Evolutionary conservation across 148 eudicot genomes (phyloP).

Genomic region (Vaccinium darrowii): DNA sequence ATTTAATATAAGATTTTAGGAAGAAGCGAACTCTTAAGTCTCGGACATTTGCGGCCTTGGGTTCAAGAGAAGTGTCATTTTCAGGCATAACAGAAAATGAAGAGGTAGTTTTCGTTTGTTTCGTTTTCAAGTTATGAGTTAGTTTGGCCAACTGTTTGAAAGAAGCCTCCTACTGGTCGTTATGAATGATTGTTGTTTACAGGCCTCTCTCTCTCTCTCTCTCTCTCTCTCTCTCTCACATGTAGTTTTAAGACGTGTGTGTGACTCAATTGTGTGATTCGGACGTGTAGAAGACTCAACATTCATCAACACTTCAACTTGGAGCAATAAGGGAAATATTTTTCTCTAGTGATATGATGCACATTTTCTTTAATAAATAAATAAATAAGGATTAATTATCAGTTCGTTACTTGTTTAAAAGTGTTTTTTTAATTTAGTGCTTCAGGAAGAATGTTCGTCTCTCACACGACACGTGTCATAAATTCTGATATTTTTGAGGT

Average conservation of each 20-base stretch:
- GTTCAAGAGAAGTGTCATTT: not conserved
- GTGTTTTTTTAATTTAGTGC: too few relatives aligned
- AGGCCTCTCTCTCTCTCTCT: constrained; percentile 6
- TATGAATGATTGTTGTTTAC: not conserved
- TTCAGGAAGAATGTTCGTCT: too few relatives aligned
- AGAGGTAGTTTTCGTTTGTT: constrained; percentile 15
- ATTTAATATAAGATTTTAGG: too few relatives aligned
- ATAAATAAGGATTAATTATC: too few relatives aligned
- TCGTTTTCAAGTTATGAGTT: constrained; percentile 22
- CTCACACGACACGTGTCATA: too few relatives aligned
- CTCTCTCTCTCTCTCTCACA: not conserved
- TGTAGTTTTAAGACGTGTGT: constrained; percentile 7
- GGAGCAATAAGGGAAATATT: too few relatives aligned
- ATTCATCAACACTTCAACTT: not conserved
- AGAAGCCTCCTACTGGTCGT: constrained; percentile 4
- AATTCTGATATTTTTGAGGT: too few relatives aligned
- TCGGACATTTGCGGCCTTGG: too few relatives aligned
- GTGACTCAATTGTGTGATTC: not conserved
- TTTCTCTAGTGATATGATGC: too few relatives aligned
- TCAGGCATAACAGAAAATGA: not conserved
- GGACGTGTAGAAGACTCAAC: not conserved
- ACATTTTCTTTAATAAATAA: too few relatives aligned
- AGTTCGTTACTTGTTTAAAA: too few relatives aligned
- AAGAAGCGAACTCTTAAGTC: too few relatives aligned
- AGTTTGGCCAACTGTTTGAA: constrained; percentile 8